phyloP scores from a whole-genome alignment of 129 eudicot species.

The Smallanthus sonchifolius region DNA sequence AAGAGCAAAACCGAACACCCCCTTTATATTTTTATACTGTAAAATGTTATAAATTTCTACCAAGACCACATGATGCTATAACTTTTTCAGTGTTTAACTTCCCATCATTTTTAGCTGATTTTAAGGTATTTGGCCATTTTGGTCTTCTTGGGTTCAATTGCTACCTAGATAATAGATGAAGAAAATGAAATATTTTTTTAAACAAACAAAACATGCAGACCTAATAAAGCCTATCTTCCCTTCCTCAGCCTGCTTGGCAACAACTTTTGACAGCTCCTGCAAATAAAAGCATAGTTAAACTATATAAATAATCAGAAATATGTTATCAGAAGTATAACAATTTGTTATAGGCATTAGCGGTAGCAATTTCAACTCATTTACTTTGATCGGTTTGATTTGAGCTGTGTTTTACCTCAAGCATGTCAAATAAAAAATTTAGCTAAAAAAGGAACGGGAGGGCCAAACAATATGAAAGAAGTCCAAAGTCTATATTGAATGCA shows the following conservation, averaged over 20 bases:
- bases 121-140: neutral
- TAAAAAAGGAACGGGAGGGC: neutral
- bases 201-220: neutral
- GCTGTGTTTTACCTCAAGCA: neutral
- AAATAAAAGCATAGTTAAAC: conserved; percentile 13
- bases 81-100: neutral
- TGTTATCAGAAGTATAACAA: neutral
- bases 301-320: neutral
- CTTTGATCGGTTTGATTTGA: neutral
- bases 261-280: conserved; percentile 86
- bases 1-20: neutral
- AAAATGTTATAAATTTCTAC: neutral
- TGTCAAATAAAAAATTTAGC: no score
- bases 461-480: neutral
- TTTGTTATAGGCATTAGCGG: neutral
- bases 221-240: conserved; percentile 57
- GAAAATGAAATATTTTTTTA: neutral
- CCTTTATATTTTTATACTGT: neutral
- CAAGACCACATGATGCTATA: neutral
- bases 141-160: conserved; percentile 29
- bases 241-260: conserved; percentile 93
- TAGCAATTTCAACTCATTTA: neutral
- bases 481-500: neutral
- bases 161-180: conserved; percentile 48
- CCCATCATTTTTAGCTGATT: neutral